phyloP scores from a whole-genome alignment of 306 rosid species.

The Betula pendula region DNA sequence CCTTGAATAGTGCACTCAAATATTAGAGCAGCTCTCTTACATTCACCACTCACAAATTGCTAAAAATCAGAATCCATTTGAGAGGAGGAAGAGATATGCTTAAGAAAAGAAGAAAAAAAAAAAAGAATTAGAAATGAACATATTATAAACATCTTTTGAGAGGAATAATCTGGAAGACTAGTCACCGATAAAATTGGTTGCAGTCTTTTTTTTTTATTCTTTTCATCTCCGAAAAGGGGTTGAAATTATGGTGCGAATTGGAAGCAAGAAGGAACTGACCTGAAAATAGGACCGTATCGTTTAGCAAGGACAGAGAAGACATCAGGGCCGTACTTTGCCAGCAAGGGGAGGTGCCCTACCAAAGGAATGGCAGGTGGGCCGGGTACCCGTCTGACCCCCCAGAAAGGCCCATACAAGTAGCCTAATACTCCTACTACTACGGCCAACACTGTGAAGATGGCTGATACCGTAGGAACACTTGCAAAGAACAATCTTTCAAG shows the following conservation, averaged over 20 bases:
- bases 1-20: no score
- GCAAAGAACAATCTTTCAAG: constrained; percentile 22
- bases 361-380: constrained; percentile 81
- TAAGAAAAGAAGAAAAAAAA: neutral
- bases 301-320: constrained; percentile 86
- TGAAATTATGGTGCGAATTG: neutral
- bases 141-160: no score
- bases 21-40: no score
- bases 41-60: no score
- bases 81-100: neutral
- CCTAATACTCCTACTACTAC: constrained; percentile 46
- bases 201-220: no score
- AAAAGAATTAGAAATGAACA: neutral
- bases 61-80: no score
- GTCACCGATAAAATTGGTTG: no score
- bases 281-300: constrained; percentile 89
- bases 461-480: no score
- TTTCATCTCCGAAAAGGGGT: neutral
- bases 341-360: constrained; percentile 85
- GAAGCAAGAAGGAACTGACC: constrained; percentile 39
- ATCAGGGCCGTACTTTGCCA: constrained; percentile 85
- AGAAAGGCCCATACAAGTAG: constrained; percentile 67
- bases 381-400: constrained; percentile 85
- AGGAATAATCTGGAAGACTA: no score
- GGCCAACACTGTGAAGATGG: constrained; percentile 44